These are phyloP conservation scores for Pythium rhizo-oryzae DNA, from an alignment of 352 stramenopile species.

Conservation along the genomic window DNA sequence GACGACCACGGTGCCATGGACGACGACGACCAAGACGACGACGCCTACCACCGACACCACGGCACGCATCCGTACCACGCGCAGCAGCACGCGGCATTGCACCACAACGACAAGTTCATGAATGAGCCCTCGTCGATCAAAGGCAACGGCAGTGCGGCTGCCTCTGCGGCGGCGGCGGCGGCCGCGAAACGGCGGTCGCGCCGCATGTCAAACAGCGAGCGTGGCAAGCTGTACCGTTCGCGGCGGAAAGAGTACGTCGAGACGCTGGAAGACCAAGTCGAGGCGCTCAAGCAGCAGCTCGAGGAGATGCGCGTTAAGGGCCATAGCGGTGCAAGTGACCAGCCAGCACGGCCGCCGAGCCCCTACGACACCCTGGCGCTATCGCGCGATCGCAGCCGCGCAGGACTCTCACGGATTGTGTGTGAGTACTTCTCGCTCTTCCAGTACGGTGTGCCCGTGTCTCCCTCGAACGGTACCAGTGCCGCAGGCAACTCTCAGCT, in stretches of 20 bases:
- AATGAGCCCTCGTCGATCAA: background rate
- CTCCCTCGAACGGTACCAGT: background rate
- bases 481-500: background rate
- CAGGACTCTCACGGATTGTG: slow-evolving; percentile 37
- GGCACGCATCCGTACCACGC: slow-evolving; percentile 1
- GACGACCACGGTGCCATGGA: slow-evolving; percentile 1
- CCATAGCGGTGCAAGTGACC: slow-evolving; percentile 20
- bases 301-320: slow-evolving; percentile 36
- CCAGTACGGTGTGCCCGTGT: slow-evolving; percentile 44
- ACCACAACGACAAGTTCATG: background rate
- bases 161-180: background rate
- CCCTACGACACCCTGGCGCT: slow-evolving; percentile 23
- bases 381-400: slow-evolving; percentile 26
- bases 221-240: slow-evolving; percentile 65
- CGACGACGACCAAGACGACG: slow-evolving; percentile 7
- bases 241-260: slow-evolving; percentile 52
- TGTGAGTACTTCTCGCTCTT: slow-evolving; percentile 61
- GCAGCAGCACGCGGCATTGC: background rate
- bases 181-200: slow-evolving; percentile 26
- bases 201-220: slow-evolving; percentile 64
- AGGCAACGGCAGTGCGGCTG: background rate
- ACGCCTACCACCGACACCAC: background rate
- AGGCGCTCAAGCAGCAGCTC: slow-evolving; percentile 53
- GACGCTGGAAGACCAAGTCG: slow-evolving; percentile 38
- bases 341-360: background rate